Percentiles rank a stretch among this genome's conserved stretches.
Conservation (phyloP, 805 yeast species). For the Alloascoidea hylecoeti region DNA sequence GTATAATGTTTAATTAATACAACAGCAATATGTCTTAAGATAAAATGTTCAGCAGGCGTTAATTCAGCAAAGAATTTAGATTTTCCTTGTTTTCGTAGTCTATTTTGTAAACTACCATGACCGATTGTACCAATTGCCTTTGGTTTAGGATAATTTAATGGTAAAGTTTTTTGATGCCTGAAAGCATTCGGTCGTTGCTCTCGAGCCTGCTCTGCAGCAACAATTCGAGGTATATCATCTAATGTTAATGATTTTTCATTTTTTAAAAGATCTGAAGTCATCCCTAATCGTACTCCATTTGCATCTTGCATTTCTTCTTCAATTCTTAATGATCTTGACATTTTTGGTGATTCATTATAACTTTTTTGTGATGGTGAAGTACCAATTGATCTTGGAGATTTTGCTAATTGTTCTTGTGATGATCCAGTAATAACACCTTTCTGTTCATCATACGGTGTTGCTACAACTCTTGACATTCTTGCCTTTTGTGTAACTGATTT, state of each 20-base stretch:
- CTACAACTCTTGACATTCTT: not conserved
- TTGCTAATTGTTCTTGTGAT: not conserved
- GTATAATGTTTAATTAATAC: not conserved
- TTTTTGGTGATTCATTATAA: not conserved
- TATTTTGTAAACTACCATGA: not conserved
- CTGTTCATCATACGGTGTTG: not conserved
- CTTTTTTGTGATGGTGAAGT: not conserved
- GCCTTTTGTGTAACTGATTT: not conserved
- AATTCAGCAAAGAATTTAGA: not conserved
- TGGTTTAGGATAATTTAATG: not conserved
- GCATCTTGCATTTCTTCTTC: not conserved
- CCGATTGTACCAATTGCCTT: slow-evolving; percentile 1
- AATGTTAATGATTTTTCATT: slow-evolving; percentile 79
- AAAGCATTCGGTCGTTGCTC: slow-evolving; percentile 89
- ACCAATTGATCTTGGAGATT: not conserved
- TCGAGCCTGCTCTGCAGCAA: slow-evolving; percentile 92
- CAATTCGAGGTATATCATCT: slow-evolving; percentile 94
- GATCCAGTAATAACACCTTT: not conserved
- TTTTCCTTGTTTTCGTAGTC: not conserved
- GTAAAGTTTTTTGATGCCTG: slow-evolving; percentile 48
- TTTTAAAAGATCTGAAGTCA: slow-evolving; percentile 57
- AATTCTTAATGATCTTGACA: not conserved
- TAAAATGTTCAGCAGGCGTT: not conserved
- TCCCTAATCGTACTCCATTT: slow-evolving; percentile 25
- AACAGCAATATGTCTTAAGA: not conserved